A percentile compares a stretch with the other conserved stretches of the same genome.
These are phyloP conservation scores for Bimuria novae-zelandiae DNA, from an alignment of 2,329 filamentous ascomycete species.

Conservation along the genomic window DNA sequence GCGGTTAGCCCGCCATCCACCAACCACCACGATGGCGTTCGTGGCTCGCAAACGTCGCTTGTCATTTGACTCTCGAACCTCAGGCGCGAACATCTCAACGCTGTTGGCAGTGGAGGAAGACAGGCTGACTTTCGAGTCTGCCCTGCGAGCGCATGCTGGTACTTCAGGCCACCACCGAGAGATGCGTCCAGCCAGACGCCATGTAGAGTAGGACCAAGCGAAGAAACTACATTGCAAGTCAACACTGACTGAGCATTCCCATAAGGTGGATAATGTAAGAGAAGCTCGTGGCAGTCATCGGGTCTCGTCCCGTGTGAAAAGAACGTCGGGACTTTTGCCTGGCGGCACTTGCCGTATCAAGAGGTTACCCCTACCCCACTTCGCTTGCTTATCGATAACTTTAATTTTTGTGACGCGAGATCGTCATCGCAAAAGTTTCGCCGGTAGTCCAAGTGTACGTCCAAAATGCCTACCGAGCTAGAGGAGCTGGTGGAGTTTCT, in stretches of 20 bases:
- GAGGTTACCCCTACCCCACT: neutral
- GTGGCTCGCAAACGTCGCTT: no score
- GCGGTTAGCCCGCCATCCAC: neutral
- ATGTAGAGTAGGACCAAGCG: neutral
- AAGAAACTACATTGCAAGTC: neutral
- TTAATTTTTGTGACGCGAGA: constrained; percentile 27
- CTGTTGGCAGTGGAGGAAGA: neutral
- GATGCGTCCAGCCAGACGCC: neutral
- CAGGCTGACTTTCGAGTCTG: constrained; percentile 2
- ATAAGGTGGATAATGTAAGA: no score
- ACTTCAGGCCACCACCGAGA: no score
- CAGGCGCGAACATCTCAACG: neutral
- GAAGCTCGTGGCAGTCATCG: no score
- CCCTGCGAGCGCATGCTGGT: neutral
- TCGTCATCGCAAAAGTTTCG: constrained; percentile 29
- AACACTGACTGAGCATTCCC: no score
- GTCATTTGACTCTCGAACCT: neutral
- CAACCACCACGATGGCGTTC: neutral
- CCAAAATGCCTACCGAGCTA: constrained; percentile 55
- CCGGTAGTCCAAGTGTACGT: constrained; percentile 16
- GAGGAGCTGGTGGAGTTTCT: constrained; percentile 49
- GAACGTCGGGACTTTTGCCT: no score
- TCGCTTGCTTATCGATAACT: constrained; percentile 43
- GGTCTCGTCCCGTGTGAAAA: no score
- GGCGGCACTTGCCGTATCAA: neutral